A percentile compares a stretch with the other conserved stretches of the same genome.
phyloP scores from a whole-genome alignment of 2,329 filamentous ascomycete genomes.

The Talaromyces sp. region DNA sequence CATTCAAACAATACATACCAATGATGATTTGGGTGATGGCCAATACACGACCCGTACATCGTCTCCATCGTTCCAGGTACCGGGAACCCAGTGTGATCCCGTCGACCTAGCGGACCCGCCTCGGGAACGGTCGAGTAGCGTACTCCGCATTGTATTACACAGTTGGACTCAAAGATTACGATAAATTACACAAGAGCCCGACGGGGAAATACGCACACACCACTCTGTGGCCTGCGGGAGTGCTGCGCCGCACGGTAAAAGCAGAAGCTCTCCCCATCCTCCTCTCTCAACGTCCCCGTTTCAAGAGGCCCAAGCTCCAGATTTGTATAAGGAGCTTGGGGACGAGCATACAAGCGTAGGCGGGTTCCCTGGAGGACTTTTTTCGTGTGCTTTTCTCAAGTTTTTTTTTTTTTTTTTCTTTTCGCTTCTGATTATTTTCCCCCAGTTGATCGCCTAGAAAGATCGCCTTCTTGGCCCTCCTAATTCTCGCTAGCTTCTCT shows the following conservation, averaged over 20 bases:
- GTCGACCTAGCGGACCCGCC: conserved; percentile 13
- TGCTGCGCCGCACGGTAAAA: neutral
- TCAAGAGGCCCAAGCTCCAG: conserved; percentile 20
- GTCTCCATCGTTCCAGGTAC: conserved; percentile 21
- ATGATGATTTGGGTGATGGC: neutral
- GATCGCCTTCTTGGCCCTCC: neutral
- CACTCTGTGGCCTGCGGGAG: conserved; percentile 7
- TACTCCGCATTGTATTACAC: conserved; percentile 19
- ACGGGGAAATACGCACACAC: conserved; percentile 11
- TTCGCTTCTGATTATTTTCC: neutral
- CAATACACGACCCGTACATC: conserved; percentile 6
- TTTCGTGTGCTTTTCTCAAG: too few relatives aligned
- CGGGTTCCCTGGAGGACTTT: too few relatives aligned
- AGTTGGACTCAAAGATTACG: neutral
- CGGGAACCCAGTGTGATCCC: conserved; percentile 16
- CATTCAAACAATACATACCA: neutral
- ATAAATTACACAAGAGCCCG: neutral
- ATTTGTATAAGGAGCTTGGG: conserved; percentile 12
- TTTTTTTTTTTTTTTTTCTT: neutral
- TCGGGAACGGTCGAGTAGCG: conserved; percentile 18
- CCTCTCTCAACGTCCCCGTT: neutral
- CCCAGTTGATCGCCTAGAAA: conserved; percentile 3
- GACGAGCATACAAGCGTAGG: conserved; percentile 1
- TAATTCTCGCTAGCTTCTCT: neutral
- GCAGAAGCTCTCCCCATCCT: neutral